Evolutionary conservation across 2,329 filamentous ascomycete species (phyloP), one percentile per base, ranked within the genome.

Genomic region (Colletotrichum endophyticum): DNA sequence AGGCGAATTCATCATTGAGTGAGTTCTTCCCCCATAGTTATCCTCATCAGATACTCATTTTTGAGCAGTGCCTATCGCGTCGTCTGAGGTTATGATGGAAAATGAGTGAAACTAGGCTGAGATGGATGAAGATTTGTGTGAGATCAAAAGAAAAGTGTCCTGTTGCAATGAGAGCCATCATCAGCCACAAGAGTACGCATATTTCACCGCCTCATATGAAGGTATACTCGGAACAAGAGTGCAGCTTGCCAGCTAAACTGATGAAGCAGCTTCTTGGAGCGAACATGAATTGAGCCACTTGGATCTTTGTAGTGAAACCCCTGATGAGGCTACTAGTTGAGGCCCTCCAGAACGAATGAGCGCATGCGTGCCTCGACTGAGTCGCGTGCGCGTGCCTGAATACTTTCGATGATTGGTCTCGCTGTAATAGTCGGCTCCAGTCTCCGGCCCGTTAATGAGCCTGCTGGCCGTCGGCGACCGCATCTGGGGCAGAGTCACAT

Each of bases 401-500:
- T 13, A n/a, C 11, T 7, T 3, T 49, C 11, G 19, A 49, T 22
- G 44, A 22, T 49, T 49, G 44, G 44, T 12, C 6, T 22, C 6
- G 44, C 44, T 49, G 19, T 22, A 13, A 49, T 22, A n/a, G 19
- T 49, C 44, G 44, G 11, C 6, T 49, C 44, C 44, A 49, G 11
- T 7, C 2, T 22, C 44, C 44, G 44, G 44, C 44, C 44, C n/a
- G 44, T 49, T 0, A 6, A 49, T 1, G 44, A n/a, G 11, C n/a
- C 44, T 22, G 44, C 11, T 49, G 44, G 44, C 44, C 44, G 44
- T n/a, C 44, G 44, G 44, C 44, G 44, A 49, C 44, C 44, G n/a
- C 84, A 19, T 27, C 56, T 19, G 8, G 27, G 8, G 16, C 25
- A 44, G 34, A 44, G 36, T 66, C 32, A 44, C 36, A 28, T 66